Evolutionary conservation across 2,329 filamentous ascomycete genomes (phyloP).

Genomic region (Trichoderma oligosporum): DNA sequence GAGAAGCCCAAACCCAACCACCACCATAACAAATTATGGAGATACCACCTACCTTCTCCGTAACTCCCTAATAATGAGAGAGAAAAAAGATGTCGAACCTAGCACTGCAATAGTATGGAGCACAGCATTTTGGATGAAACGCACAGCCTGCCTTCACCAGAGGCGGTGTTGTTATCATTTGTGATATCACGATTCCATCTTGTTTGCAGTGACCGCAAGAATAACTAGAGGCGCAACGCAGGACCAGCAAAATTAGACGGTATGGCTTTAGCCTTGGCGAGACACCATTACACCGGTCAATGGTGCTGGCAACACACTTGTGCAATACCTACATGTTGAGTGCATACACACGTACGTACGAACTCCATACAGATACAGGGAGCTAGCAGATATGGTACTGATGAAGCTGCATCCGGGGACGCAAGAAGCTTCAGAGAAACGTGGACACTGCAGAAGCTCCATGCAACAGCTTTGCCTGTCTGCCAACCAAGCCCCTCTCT

Average conservation of each 20-base stretch:
- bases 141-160: constrained; percentile 4
- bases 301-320: constrained; percentile 1
- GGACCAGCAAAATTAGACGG: constrained; percentile 18
- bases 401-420: constrained; percentile 14
- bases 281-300: constrained; percentile 10
- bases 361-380: too few relatives aligned
- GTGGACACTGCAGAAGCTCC: constrained; percentile 11
- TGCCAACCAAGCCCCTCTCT: too few relatives aligned
- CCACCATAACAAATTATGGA: too few relatives aligned
- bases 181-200: constrained; percentile 15
- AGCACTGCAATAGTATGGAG: not conserved
- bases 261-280: constrained; percentile 14
- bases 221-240: constrained; percentile 9
- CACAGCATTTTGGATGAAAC: constrained; percentile 2
- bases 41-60: not conserved
- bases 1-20: too few relatives aligned
- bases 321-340: too few relatives aligned
- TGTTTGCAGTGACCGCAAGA: constrained; percentile 14
- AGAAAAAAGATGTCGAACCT: not conserved
- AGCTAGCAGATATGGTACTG: not conserved
- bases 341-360: too few relatives aligned
- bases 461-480: not conserved
- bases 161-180: constrained; percentile 19
- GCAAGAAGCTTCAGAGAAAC: constrained; percentile 17
- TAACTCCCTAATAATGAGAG: not conserved